phyloP scores from a whole-genome alignment of 345 rosid genomes.

The Moricandia arvensis region DNA sequence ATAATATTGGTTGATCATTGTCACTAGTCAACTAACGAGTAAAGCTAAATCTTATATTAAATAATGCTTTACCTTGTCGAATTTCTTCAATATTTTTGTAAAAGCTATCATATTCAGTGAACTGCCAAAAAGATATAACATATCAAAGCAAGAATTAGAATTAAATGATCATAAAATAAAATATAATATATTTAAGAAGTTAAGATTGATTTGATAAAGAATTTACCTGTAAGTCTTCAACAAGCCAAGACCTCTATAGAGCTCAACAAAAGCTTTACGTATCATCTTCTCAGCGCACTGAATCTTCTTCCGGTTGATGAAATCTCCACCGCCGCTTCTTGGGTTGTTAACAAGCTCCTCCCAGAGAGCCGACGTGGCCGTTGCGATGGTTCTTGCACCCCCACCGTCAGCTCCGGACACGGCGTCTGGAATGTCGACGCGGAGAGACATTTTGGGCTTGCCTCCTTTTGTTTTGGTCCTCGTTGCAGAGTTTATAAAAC shows the following conservation, averaged over 20 bases:
- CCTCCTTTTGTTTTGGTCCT: conserved; percentile 69
- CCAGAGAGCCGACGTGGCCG: conserved; percentile 70
- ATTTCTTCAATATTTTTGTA: conserved; percentile 86
- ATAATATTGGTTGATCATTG: not conserved
- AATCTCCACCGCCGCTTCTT: conserved; percentile 48
- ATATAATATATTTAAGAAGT: not conserved
- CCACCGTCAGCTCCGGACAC: conserved; percentile 43
- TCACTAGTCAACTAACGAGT: not conserved
- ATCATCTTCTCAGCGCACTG: conserved; percentile 89
- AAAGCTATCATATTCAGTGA: conserved; percentile 86
- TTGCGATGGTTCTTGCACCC: conserved; percentile 57
- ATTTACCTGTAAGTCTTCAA: conserved; percentile 73
- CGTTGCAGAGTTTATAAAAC: conserved; percentile 59
- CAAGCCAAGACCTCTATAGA: conserved; percentile 74
- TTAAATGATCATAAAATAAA: not conserved
- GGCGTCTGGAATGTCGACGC: conserved; percentile 71
- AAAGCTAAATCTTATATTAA: not conserved
- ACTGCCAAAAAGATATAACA: conserved; percentile 43
- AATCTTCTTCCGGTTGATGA: conserved; percentile 66
- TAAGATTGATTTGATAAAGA: not conserved
- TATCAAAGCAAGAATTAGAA: conserved; percentile 15
- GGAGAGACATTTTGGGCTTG: conserved; percentile 67
- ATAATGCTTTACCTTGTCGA: conserved; percentile 69
- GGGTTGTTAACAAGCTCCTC: conserved; percentile 89
- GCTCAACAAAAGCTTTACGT: conserved; percentile 87